These are phyloP conservation scores for Geranomyces variabilis DNA, from an alignment of 192 early-diverging fungal genomes.

Conservation along the genomic window DNA sequence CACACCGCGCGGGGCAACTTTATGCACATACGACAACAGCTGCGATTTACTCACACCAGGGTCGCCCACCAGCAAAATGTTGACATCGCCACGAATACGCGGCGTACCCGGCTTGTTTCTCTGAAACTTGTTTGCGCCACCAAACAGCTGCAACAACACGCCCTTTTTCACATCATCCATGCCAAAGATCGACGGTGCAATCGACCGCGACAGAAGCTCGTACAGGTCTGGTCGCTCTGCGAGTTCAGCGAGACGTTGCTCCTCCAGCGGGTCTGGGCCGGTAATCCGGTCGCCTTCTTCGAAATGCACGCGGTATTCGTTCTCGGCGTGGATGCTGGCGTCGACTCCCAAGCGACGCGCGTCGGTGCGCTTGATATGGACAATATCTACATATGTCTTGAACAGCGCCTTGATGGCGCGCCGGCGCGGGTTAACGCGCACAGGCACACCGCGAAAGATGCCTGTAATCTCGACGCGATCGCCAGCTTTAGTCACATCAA, in stretches of 20 bases:
- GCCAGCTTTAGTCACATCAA: slow-evolving; percentile 90
- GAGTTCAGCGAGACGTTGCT: slow-evolving; percentile 66
- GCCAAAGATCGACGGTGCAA: slow-evolving; percentile 93
- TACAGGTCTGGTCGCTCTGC: slow-evolving; percentile 72
- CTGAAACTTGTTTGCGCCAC: slow-evolving; percentile 84
- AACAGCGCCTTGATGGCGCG: slow-evolving; percentile 88
- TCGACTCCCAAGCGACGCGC: slow-evolving; percentile 71
- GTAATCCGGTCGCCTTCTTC: slow-evolving; percentile 39
- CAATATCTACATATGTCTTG: slow-evolving; percentile 94
- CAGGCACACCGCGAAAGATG: slow-evolving; percentile 90
- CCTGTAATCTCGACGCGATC: slow-evolving; percentile 94
- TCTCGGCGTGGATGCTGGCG: slow-evolving; percentile 46
- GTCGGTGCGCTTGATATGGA: slow-evolving; percentile 85
- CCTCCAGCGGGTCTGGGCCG: slow-evolving; percentile 52
- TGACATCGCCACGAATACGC: slow-evolving; percentile 83
- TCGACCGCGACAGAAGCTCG: slow-evolving; percentile 78
- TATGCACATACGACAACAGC: slow-evolving; percentile 87
- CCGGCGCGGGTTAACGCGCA: slow-evolving; percentile 85
- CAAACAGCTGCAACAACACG: slow-evolving; percentile 92
- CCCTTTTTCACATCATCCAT: slow-evolving; percentile 99
- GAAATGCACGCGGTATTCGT: slow-evolving; percentile 59
- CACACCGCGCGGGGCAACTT: slow-evolving; percentile 90
- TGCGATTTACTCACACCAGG: slow-evolving; percentile 97
- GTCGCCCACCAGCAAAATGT: slow-evolving; percentile 93
- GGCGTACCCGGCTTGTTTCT: slow-evolving; percentile 54